Base-by-base conservation (phyloP, 768 basidiomycete genomes). In the Porpolomopsis calyptriformis region DNA sequence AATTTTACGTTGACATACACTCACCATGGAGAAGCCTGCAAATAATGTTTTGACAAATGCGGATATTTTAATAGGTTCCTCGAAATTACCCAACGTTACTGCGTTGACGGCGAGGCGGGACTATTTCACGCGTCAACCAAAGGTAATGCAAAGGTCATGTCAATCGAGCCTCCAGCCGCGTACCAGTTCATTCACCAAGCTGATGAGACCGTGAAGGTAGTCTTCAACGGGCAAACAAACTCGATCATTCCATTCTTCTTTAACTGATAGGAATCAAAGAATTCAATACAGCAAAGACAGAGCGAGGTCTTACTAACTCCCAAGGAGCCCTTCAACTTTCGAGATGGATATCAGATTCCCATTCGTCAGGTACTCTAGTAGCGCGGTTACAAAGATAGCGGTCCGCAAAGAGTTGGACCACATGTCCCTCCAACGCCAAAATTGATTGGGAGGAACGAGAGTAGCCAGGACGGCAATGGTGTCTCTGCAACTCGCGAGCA, bases 381-480 rank as follows among this genome's bases (percentile, higher is more conserved):
- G 60, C 14, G 79, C 74, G 1, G 77, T 77, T 33, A 75, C 71
- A 54, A 82, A 89, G 1, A 87, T 69, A 9, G 76, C 76, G 14
- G 72, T 73, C 46, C 85, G 71, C 29, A 88, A 59, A 3, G 82
- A 79, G 55, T 76, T 77, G 1, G 74, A 71, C 85, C 85, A 88
- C 77, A 84, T 77, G 20, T 87, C 84, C 58, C 83, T 86, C 82
- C 82, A 89, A 46, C 77, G 70, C 86, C 86, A 89, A 50, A 85
- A 78, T 52, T 87, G 82, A 53, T 82, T 77, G 24, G 67, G 68
- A 23, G 86, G 86, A 20, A 86, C 67, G 25, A 80, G 67, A 4
- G 55, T 62, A 4, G 77, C 78, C n/a, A 90, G 63, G 1, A 68
- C 66, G 19, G 66, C 63, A 8, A 60, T 71, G 6, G 67, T 71